Conservation (phyloP, 176 grass and related monocot species). For the Secale cereale region DNA sequence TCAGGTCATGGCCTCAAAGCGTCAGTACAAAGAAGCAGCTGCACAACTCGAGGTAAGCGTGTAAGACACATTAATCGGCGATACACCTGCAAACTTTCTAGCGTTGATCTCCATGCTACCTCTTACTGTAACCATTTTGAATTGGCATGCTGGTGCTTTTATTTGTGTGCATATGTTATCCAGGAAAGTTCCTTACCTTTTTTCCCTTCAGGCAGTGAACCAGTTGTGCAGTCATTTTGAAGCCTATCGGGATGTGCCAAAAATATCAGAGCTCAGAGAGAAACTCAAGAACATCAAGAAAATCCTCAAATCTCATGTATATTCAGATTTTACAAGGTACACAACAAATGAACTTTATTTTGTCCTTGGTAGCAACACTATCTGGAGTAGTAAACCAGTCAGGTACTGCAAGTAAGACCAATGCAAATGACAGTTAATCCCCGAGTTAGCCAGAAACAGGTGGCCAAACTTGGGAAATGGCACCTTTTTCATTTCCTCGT, state of each 20-base stretch:
- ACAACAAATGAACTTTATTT: constrained; percentile 8
- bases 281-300: constrained; percentile 99
- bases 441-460: not conserved
- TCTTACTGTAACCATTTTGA: not conserved
- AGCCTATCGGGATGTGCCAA: constrained; percentile 94
- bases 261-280: constrained; percentile 96
- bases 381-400: constrained; percentile 17
- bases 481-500: not conserved
- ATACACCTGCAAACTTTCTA: constrained; percentile 7
- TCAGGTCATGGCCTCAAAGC: constrained; percentile 99
- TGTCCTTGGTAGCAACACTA: not conserved
- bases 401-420: constrained; percentile 1
- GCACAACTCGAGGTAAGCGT: constrained; percentile 81
- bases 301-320: constrained; percentile 98
- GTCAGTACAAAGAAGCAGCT: constrained; percentile 97
- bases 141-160: not conserved
- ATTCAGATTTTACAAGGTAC: constrained; percentile 97
- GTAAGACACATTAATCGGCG: constrained; percentile 11
- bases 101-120: not conserved
- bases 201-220: constrained; percentile 76
- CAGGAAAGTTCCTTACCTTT: constrained; percentile 7
- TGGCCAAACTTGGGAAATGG: constrained; percentile 12
- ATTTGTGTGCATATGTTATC: not conserved
- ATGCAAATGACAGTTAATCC: not conserved
- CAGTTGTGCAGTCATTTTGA: constrained; percentile 98